phyloP scores from a whole-genome alignment of 2,329 filamentous ascomycete genomes.

The Periconia sp. region DNA sequence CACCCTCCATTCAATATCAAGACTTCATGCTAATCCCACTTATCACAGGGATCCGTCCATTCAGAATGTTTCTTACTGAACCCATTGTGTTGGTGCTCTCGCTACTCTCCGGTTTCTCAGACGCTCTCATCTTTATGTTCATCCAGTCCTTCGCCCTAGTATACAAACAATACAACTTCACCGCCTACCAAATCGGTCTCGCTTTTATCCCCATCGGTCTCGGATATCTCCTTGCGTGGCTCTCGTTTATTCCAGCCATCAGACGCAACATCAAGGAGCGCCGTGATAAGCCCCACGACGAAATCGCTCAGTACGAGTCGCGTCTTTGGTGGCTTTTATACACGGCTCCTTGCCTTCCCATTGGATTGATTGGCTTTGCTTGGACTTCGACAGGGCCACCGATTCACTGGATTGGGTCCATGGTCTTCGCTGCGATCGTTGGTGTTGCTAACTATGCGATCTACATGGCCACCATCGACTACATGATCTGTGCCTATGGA shows the following conservation, averaged over 20 bases:
- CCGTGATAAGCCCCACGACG: constrained; percentile 32
- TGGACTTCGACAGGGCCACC: constrained; percentile 70
- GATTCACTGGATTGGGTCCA: constrained; percentile 72
- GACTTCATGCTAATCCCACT: neutral
- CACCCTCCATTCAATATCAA: neutral
- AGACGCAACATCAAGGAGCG: constrained; percentile 45
- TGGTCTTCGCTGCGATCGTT: constrained; percentile 70
- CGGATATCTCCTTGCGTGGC: constrained; percentile 70
- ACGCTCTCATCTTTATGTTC: constrained; percentile 81
- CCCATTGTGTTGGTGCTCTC: constrained; percentile 76
- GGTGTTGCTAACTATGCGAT: constrained; percentile 75
- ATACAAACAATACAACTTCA: constrained; percentile 71
- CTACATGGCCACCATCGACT: constrained; percentile 81
- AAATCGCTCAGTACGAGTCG: constrained; percentile 50
- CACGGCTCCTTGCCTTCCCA: constrained; percentile 65
- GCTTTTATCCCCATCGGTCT: constrained; percentile 65
- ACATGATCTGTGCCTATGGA: constrained; percentile 78
- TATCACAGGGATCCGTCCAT: constrained; percentile 61
- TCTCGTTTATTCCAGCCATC: constrained; percentile 63
- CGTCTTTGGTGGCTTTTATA: constrained; percentile 72
- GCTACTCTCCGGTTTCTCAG: constrained; percentile 75
- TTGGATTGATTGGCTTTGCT: constrained; percentile 75
- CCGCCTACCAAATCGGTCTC: constrained; percentile 63
- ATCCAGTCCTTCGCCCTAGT: constrained; percentile 74
- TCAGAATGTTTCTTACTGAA: constrained; percentile 77